Conservation (phyloP, 176 grass and related monocot genomes). For the Otatea glauca region DNA sequence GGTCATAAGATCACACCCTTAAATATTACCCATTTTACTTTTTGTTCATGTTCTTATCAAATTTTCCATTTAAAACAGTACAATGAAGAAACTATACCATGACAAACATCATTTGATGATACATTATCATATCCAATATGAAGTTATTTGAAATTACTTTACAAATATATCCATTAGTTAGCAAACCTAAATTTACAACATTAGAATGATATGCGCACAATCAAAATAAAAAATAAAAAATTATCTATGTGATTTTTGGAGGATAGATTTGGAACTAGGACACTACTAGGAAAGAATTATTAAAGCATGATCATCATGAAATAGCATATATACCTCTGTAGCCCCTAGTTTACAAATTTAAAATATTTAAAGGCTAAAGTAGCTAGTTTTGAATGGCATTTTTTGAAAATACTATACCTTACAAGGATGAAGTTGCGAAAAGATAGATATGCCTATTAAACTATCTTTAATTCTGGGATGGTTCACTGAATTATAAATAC, state of each 20-base stretch:
- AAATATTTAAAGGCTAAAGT: background rate
- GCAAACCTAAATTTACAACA: background rate
- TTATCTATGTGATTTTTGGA: too few relatives aligned
- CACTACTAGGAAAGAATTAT: background rate
- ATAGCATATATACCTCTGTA: background rate
- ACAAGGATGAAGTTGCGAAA: background rate
- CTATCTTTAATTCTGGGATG: slow-evolving; percentile 19
- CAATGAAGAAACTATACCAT: background rate
- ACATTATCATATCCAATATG: background rate
- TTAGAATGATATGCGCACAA: background rate
- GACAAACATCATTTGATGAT: background rate
- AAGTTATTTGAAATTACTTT: background rate
- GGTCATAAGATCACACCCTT: background rate
- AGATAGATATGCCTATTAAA: background rate
- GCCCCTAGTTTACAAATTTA: background rate
- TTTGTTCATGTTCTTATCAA: background rate
- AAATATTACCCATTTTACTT: background rate
- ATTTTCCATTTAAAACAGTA: background rate
- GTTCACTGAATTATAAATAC: slow-evolving; percentile 34
- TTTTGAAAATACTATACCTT: background rate
- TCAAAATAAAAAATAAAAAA: background rate
- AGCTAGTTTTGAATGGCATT: background rate
- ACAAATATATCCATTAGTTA: background rate
- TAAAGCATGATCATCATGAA: background rate
- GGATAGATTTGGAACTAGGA: background rate